Percentiles rank a stretch among this genome's conserved stretches.
phyloP scores from a whole-genome alignment of 768 basidiomycete species.

The Tulasnella sp. region DNA sequence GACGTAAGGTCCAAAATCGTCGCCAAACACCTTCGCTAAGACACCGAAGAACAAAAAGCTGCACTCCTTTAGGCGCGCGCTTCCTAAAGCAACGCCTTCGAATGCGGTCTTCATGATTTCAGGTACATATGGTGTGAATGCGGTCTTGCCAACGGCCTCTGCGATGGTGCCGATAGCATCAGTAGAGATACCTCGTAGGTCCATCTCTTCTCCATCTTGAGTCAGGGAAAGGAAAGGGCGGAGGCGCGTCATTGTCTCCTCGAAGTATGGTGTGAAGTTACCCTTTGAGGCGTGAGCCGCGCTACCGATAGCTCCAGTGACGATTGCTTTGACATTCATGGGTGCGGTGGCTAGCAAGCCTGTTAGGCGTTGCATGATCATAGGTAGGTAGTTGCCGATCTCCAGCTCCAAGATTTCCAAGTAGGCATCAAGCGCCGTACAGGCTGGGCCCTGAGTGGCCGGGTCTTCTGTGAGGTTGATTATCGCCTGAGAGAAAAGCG shows the following conservation, averaged over 20 bases:
- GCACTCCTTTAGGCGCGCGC: constrained; percentile 82
- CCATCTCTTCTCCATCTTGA: constrained; percentile 82
- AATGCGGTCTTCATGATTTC: constrained; percentile 94
- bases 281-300: constrained; percentile 93
- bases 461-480: constrained; percentile 84
- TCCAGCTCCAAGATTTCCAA: constrained; percentile 85
- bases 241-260: constrained; percentile 77
- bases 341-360: constrained; percentile 79
- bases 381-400: constrained; percentile 74
- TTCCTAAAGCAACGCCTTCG: constrained; percentile 76
- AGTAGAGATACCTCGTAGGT: constrained; percentile 94
- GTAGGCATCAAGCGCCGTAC: constrained; percentile 90
- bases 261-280: constrained; percentile 88
- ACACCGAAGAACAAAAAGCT: constrained; percentile 98
- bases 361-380: constrained; percentile 90
- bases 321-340: constrained; percentile 80
- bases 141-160: constrained; percentile 88
- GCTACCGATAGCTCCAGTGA: constrained; percentile 95
- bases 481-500: constrained; percentile 57
- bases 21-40: constrained; percentile 93
- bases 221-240: constrained; percentile 78
- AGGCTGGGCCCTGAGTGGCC: constrained; percentile 82
- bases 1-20: constrained; percentile 85
- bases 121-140: constrained; percentile 92
- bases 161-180: constrained; percentile 98